Evolutionary conservation across 2,329 filamentous ascomycete species (phyloP).

Genomic region (Ophiostoma sp.): DNA sequence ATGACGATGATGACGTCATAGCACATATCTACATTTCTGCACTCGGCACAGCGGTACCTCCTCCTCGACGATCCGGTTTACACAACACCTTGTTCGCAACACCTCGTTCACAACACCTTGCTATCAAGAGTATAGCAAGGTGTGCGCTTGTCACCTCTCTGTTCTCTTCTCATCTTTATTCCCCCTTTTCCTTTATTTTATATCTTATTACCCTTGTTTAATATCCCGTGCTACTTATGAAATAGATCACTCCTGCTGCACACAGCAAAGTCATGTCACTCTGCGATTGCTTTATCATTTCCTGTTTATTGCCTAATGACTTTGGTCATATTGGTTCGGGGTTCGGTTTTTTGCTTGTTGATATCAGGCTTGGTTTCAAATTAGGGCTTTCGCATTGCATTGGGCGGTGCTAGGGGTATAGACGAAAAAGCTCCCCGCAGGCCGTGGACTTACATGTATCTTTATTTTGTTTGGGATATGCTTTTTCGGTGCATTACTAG

Average conservation of each 20-base stretch:
- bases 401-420: background rate
- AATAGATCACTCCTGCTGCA: too few species aligned
- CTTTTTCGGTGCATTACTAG: too few species aligned
- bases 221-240: background rate
- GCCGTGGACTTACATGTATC: background rate
- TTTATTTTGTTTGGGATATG: background rate
- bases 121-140: too few species aligned
- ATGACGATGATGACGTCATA: background rate
- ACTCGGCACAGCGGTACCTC: background rate
- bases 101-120: too few species aligned
- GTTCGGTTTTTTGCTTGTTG: background rate
- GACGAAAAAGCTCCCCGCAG: background rate
- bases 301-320: background rate
- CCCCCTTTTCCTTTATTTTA: too few species aligned
- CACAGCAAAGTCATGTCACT: background rate
- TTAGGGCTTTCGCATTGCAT: background rate
- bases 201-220: background rate
- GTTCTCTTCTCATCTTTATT: too few species aligned
- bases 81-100: too few species aligned
- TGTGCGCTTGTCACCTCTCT: too few species aligned
- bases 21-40: background rate
- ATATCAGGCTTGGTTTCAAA: background rate
- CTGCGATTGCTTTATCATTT: background rate
- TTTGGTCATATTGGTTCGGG: background rate
- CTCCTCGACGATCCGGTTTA: too few species aligned